Conservation (phyloP, 768 basidiomycete genomes). For the Auricularia sp. region DNA sequence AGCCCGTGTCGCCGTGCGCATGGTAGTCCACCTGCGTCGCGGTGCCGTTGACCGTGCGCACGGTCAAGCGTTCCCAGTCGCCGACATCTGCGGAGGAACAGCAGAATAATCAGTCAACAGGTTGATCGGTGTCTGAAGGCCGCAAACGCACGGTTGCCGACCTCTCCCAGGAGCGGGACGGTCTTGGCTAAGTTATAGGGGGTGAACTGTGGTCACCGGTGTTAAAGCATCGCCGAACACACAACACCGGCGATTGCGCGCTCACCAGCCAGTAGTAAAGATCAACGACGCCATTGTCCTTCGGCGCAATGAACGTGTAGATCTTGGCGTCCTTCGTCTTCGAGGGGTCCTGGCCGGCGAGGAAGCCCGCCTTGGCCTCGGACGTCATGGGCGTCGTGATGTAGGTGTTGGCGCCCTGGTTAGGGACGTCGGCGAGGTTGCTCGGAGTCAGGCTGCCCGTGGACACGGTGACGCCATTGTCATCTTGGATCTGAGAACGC, state of each 20-base stretch:
- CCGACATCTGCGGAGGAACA: neutral
- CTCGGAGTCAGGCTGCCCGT: neutral
- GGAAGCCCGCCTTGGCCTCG: conserved; percentile 4
- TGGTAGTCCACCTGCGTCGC: conserved; percentile 6
- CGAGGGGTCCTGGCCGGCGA: conserved; percentile 5
- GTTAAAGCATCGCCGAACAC: too few species aligned
- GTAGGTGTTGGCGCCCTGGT: conserved; percentile 2
- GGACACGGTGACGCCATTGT: neutral
- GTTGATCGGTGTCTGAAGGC: neutral
- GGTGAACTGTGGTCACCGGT: neutral
- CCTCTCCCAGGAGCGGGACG: conserved; percentile 2
- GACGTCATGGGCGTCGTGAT: neutral
- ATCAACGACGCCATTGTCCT: conserved; percentile 8
- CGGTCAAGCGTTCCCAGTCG: conserved; percentile 7
- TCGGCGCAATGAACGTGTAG: conserved; percentile 8
- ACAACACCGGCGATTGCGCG: too few species aligned
- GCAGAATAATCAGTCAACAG: neutral
- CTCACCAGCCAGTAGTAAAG: conserved; percentile 6
- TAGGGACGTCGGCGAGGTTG: neutral
- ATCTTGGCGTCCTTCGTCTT: neutral
- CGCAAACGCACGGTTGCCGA: conserved; percentile 2
- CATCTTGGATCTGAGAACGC: neutral
- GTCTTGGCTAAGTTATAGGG: conserved; percentile 7
- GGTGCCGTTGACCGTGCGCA: conserved; percentile 8
- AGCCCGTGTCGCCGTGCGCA: conserved; percentile 5